Base-by-base conservation (phyloP, 208 protist genomes). In the Crithidia expoeki region DNA sequence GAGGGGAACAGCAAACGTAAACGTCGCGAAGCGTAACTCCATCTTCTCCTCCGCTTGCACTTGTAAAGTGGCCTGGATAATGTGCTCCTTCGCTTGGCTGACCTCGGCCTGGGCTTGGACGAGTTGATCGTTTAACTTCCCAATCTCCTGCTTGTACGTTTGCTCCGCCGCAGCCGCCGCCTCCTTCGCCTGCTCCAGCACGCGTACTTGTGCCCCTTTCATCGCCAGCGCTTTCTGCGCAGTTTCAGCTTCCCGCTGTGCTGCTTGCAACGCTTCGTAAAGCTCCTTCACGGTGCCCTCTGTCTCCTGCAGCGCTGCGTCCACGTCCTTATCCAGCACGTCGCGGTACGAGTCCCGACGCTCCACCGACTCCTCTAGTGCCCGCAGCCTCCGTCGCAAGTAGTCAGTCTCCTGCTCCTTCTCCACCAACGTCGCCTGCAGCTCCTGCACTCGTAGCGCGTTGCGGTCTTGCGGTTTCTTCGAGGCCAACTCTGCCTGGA, bases 281-380 rank as follows among this genome's bases (percentile, higher is more conserved):
- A 90, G 61, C 5, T 76, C 79, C 36, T 78, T 73, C 34, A 94
- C 70, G 19, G 86, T 92, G 19, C 34, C 23, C 42, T 88, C 86
- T 9, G 89, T 89, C 21, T 90, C 89, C 23, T 83, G 74, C 33
- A 94, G 71, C 9, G 77, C 83, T 0, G 32, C 46, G 10, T 83
- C 80, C 16, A 88, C 72, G 21, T 85, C 74, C 27, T 47, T 58
- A 64, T 90, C 76, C 4, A 78, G 36, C 4, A 55, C 51, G 27
- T 73, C 73, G 16, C 74, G 76, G 14, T 85, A 68, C 9, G 50
- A 32, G 50, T 84, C 57, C 38, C 79, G 79, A 19, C 83, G 76
- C 40, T 79, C 72, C 14, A 94, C 63, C 28, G 78, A 79, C 23
- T 63, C 72, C 66, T 94, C 74, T 36, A 79, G 36, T 21, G 51